Base-by-base conservation (phyloP, 2,329 filamentous ascomycete genomes). In the Colletotrichum sp. region DNA sequence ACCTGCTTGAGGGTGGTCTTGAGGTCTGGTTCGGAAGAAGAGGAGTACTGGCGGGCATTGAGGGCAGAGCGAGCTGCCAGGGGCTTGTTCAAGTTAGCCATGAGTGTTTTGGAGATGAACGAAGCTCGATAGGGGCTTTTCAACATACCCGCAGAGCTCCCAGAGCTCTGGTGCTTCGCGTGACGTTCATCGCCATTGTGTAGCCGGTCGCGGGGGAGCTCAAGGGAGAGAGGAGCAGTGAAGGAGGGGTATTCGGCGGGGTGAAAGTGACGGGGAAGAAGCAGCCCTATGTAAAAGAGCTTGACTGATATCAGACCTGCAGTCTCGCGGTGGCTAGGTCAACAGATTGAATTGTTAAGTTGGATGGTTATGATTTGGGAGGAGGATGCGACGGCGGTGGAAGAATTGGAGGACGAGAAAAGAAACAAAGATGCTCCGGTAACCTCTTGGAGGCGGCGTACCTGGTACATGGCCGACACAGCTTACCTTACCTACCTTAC, bases 1-100 rank as follows among this genome's bases (percentile, higher is more conserved):
- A 93, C 92, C 80, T 93, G 92, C 81, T 93, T 94, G 79, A 99
- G 92, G 16, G 95, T 95, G 68, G 95, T 89, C 88, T 99, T 99
- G 82, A 99, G 92, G 83, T 96, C 95, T 75, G 95, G 95, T 85
- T 99, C 96, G 75, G 95, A 90, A 63, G 92, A 90, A 67, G 92
- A 90, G 78, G 94, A 92, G 87, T 96, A 96, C 77, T 78, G 80
- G 81, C 80, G 75, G 78, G 44, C 66, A 73, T 71, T 69, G 67
- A 82, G 64, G 72, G 80, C 78, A 72, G 79, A 83, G 68, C 84
- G 83, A 70, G 83, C 75, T 62, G 77, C 63, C 64, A 78, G 34
- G 34, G 76, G 76, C 77, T 78, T 32, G 34, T 57, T 18, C 10
- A 12, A 18, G 75, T 78, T n/a, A 78, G 75, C 28, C 5, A 13